Percentiles rank a stretch among this genome's conserved stretches.
These are phyloP conservation scores for Oidiodendron maius DNA, from an alignment of 495 filamentous ascomycete genomes.

Conservation along the genomic window DNA sequence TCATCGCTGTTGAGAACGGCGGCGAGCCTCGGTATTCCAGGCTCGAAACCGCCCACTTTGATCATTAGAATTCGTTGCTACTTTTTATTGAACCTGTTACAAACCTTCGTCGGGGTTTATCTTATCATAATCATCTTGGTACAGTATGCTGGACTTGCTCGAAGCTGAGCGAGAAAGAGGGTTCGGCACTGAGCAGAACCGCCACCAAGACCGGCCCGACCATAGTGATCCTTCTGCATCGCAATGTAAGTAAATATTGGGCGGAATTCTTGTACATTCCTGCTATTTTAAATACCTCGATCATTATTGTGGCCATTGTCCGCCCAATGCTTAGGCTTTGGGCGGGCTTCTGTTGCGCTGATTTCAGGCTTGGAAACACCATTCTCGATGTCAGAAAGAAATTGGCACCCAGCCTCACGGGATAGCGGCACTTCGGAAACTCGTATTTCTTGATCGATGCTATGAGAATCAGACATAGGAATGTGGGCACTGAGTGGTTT, in stretches of 20 bases:
- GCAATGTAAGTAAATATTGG: too few relatives aligned
- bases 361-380: neutral
- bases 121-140: too few relatives aligned
- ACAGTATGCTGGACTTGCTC: too few relatives aligned
- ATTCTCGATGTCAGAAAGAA: too few relatives aligned
- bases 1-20: neutral
- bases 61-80: neutral
- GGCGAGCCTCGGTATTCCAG: conserved; percentile 2
- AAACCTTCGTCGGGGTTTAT: neutral
- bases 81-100: neutral
- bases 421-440: too few relatives aligned
- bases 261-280: too few relatives aligned
- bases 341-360: neutral
- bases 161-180: too few relatives aligned
- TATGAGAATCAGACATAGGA: neutral
- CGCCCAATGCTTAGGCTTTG: neutral
- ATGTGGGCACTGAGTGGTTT: neutral
- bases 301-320: neutral
- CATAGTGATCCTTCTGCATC: too few relatives aligned
- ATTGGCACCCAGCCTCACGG: too few relatives aligned
- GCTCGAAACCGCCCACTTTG: conserved; percentile 18
- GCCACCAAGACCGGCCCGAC: too few relatives aligned
- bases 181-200: too few relatives aligned
- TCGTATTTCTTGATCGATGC: neutral
- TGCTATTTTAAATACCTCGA: too few relatives aligned